Base-by-base conservation (phyloP, 306 rosid species). In the Trichosanthes cucumerina region DNA sequence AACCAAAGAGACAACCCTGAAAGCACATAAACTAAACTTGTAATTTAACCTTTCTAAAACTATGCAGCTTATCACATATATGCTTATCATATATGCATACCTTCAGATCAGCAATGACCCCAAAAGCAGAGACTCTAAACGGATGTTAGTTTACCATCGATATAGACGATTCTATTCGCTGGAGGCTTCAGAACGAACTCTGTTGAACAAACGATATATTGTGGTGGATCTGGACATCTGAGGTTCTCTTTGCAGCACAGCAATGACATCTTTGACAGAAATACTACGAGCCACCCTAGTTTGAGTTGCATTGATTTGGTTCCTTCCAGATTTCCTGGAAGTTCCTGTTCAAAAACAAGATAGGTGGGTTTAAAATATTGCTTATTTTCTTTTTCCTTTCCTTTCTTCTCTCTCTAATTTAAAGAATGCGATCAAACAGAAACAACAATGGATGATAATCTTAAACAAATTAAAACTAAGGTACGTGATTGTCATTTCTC, bases 211-310 rank as follows among this genome's bases (percentile, higher is more conserved):
- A 78, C 89, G 87, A 82, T 92, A 88, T 50, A 92, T 69, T 34
- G 87, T 85, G 54, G 95, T 83, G 41, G 96, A 90, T 82, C 85
- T 86, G 24, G 92, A 87, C 98, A 94, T 92, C 79, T 90, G 96
- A 31, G 97, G 96, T 81, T 94, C 98, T 84, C 97, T 92, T 87
- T 90, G 96, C 77, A 94, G 89, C 59, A 86, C 96, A 28, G 93
- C 91, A 82, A 94, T 90, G 66, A 92, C 95, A 82, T 94, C 98
- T 88, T 88, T 90, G 34, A 92, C 83, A 60, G 90, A 85, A 76
- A 94, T 87, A 79, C 87, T 89, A 19, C 92, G 91, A 73, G 83
- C 90, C 77, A 89, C 86, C 79, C 78, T 83, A 36, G 86, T 69
- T 58, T 94, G 97, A 63, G 85, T 65, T 59, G 72, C 75, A 4